A percentile compares a stretch with the other conserved stretches of the same genome.
Conservation (phyloP, 306 rosid genomes). For the Trifolium subterraneum region DNA sequence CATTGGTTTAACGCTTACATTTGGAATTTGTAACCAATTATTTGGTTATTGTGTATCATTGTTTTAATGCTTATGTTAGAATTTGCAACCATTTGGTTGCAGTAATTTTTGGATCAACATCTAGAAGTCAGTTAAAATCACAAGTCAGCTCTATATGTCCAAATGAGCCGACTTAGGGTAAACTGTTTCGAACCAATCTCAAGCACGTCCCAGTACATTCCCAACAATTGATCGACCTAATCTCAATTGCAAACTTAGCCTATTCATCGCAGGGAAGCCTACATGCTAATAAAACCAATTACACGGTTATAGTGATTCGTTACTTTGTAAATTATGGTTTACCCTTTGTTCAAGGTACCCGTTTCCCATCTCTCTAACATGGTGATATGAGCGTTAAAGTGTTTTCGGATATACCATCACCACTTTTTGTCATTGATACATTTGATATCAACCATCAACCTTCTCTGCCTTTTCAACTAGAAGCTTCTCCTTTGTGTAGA, state of each 20-base stretch:
- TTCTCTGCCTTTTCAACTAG: neutral
- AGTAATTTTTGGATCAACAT: neutral
- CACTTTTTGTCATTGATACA: no score
- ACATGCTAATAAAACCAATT: neutral
- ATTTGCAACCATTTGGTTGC: conserved; percentile 1
- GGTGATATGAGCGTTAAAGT: no score
- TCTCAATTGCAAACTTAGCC: neutral
- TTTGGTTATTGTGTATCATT: neutral
- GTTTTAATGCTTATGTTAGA: neutral
- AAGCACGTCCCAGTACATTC: neutral
- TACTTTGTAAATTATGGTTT: no score
- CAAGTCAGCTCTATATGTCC: neutral
- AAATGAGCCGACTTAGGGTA: neutral
- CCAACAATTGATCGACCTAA: no score
- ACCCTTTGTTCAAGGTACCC: neutral
- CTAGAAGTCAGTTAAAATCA: neutral
- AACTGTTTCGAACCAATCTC: neutral
- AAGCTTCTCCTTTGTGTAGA: neutral
- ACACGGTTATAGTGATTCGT: neutral
- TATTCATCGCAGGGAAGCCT: neutral
- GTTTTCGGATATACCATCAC: no score
- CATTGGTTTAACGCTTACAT: conserved; percentile 7
- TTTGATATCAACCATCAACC: neutral
- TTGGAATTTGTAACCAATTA: neutral
- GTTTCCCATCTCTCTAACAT: no score